These are phyloP conservation scores for Ballota nigra DNA, from an alignment of 257 asterid genomes.

Conservation along the genomic window DNA sequence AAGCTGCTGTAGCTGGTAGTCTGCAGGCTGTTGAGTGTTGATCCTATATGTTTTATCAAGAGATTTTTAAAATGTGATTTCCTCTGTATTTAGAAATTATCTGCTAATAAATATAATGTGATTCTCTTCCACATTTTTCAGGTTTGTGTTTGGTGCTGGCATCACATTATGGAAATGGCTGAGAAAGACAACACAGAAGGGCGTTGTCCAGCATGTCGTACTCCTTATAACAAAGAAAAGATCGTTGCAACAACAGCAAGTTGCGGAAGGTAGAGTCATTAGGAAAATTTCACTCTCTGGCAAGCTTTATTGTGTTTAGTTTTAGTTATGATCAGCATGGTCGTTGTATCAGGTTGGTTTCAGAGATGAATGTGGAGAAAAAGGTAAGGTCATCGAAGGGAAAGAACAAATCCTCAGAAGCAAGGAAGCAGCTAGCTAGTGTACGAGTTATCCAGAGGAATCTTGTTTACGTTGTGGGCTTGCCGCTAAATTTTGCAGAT, in stretches of 20 bases:
- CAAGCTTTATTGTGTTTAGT: slow-evolving; percentile 9
- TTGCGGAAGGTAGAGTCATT: slow-evolving; percentile 58
- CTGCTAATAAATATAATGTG: slow-evolving; percentile 7
- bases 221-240: slow-evolving; percentile 94
- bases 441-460: slow-evolving; percentile 91
- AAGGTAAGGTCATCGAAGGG: slow-evolving; percentile 71
- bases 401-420: slow-evolving; percentile 71
- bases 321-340: slow-evolving; percentile 2
- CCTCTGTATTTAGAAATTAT: background rate
- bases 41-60: background rate
- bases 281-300: slow-evolving; percentile 3
- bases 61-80: background rate
- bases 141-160: slow-evolving; percentile 99
- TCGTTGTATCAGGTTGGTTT: slow-evolving; percentile 56
- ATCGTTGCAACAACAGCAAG: slow-evolving; percentile 80
- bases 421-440: slow-evolving; percentile 84
- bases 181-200: slow-evolving; percentile 95
- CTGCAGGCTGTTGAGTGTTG: background rate
- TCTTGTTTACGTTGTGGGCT: slow-evolving; percentile 91
- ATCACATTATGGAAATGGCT: slow-evolving; percentile 97
- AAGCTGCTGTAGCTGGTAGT: background rate
- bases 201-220: slow-evolving; percentile 97
- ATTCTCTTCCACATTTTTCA: slow-evolving; percentile 27
- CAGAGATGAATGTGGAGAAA: slow-evolving; percentile 75
- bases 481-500: slow-evolving; percentile 87